Percentiles rank a stretch among this genome's conserved stretches.
Evolutionary conservation across 305 asterid genomes (phyloP).

Genomic region (Fraxinus dipetala): DNA sequence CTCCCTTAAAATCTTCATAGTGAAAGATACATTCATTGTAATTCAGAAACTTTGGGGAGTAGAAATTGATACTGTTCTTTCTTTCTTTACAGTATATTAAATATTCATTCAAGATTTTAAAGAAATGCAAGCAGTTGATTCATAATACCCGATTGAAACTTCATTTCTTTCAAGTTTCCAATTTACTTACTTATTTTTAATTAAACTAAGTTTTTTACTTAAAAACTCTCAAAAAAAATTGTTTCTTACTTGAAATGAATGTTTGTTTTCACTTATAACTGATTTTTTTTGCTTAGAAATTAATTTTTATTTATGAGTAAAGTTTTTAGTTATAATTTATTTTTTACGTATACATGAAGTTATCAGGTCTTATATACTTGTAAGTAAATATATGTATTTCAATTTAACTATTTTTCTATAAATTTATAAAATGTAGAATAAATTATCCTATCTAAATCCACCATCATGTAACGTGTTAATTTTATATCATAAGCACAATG

Average conservation of each 20-base stretch:
- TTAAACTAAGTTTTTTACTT: no score
- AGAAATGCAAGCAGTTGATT: neutral
- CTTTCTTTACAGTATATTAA: neutral
- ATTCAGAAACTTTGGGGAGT: slow-evolving; percentile 38
- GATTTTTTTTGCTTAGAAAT: no score
- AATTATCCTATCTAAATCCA: neutral
- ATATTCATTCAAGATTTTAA: neutral
- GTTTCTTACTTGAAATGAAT: no score
- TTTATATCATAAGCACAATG: no score
- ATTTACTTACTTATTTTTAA: neutral
- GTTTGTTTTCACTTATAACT: no score
- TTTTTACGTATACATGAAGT: neutral
- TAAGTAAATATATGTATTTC: neutral
- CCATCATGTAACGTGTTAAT: neutral
- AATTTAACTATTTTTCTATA: neutral
- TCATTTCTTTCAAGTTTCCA: neutral
- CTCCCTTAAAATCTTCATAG: neutral
- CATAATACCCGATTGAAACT: neutral
- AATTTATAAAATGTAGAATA: neutral
- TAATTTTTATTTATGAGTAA: no score
- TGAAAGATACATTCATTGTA: slow-evolving; percentile 74
- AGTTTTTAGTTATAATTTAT: no score
- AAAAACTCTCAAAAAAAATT: no score
- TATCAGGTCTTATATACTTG: neutral
- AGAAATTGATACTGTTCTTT: neutral